Evolutionary conservation across 2,329 filamentous ascomycete species (phyloP).

Genomic region (Talaromyces islandicus): DNA sequence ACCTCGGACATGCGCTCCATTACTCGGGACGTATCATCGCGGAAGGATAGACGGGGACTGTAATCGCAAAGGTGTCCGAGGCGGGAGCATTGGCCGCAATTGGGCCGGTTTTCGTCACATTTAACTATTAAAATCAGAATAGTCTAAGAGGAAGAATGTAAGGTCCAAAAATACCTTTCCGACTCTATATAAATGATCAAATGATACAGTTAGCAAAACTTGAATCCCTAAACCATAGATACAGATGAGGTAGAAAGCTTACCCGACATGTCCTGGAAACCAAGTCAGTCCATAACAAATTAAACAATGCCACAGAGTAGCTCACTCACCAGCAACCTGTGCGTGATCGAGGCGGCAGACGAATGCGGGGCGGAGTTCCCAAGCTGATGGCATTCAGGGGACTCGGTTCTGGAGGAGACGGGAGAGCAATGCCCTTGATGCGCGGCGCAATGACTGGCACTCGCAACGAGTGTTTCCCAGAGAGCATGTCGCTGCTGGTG

Average conservation of each 20-base stretch:
- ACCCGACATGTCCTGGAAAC: constrained; percentile 37
- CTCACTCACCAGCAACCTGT: constrained; percentile 47
- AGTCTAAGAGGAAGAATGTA: neutral
- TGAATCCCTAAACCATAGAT: neutral
- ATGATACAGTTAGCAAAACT: neutral
- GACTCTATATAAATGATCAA: constrained; percentile 23
- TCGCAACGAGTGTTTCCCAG: constrained; percentile 31
- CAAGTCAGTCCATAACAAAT: constrained; percentile 10
- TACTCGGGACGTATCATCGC: constrained; percentile 48
- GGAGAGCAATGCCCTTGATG: constrained; percentile 26
- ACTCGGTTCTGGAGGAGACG: constrained; percentile 27
- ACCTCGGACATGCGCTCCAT: constrained; percentile 49
- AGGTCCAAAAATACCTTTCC: constrained; percentile 30
- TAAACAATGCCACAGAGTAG: constrained; percentile 1
- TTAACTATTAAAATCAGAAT: constrained; percentile 35
- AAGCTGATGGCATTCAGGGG: constrained; percentile 20
- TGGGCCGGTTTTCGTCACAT: constrained; percentile 51
- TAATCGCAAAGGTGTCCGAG: constrained; percentile 55
- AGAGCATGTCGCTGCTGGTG: constrained; percentile 29
- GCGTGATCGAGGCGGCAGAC: constrained; percentile 48
- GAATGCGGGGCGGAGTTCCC: constrained; percentile 35
- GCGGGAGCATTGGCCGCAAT: constrained; percentile 52
- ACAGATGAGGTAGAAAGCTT: constrained; percentile 16
- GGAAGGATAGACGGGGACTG: constrained; percentile 50
- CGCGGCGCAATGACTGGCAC: constrained; percentile 43